A percentile compares a stretch with the other conserved stretches of the same genome.
Conservation (phyloP, 495 filamentous ascomycete genomes). For the Bombardia bombarda region DNA sequence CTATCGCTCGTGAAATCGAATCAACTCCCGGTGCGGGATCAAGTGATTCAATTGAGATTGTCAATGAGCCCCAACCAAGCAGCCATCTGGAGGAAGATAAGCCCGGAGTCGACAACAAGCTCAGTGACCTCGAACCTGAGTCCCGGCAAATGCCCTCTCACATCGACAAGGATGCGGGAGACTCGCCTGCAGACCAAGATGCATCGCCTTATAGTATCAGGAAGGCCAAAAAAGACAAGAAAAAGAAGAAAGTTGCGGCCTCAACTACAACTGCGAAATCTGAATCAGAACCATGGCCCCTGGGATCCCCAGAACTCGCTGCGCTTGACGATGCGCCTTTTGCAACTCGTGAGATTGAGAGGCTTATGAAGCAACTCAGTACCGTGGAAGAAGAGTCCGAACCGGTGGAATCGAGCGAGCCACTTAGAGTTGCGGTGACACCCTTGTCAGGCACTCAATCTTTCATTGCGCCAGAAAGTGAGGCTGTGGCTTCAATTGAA, state of each 20-base stretch:
- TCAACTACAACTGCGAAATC: constrained; percentile 1
- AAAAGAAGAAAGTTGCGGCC: constrained; percentile 17
- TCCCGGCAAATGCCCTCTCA: constrained; percentile 10
- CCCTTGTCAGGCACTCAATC: too few species aligned
- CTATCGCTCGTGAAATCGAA: neutral
- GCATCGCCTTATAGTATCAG: constrained; percentile 18
- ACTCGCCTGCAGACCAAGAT: constrained; percentile 4
- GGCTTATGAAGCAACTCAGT: constrained; percentile 17
- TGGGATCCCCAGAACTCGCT: constrained; percentile 9
- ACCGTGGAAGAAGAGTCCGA: constrained; percentile 15
- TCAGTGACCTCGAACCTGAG: constrained; percentile 1
- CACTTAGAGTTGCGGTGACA: neutral
- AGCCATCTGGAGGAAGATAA: constrained; percentile 3
- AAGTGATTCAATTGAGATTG: constrained; percentile 1
- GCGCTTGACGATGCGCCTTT: constrained; percentile 6
- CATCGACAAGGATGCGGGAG: too few species aligned
- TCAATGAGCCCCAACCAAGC: constrained; percentile 5
- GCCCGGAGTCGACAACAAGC: neutral
- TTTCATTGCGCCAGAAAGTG: too few species aligned
- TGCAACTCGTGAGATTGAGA: constrained; percentile 11
- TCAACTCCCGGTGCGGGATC: neutral
- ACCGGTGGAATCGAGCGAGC: neutral
- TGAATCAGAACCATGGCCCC: constrained; percentile 15
- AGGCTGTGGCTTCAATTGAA: neutral
- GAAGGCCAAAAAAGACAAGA: constrained; percentile 10